phyloP scores from a whole-genome alignment of 768 basidiomycete species.

The Suillus ampliporus region DNA sequence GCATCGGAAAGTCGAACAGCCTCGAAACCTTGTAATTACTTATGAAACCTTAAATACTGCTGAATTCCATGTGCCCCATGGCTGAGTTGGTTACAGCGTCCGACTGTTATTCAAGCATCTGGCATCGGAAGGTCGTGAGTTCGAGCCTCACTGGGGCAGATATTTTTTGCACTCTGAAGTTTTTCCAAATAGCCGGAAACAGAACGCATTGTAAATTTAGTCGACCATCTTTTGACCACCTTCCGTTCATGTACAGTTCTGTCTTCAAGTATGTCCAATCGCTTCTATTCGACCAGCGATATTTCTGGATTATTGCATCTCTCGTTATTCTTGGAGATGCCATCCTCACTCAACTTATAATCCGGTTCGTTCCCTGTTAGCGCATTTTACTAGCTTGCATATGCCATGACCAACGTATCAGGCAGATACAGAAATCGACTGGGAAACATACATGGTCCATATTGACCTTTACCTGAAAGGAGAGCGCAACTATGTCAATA shows the following conservation, averaged over 20 bases:
- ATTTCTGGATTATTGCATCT: constrained; percentile 71
- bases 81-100: constrained; percentile 82
- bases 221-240: too few species aligned
- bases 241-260: neutral
- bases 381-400: constrained; percentile 18
- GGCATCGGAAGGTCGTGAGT: constrained; percentile 71
- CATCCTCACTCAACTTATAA: constrained; percentile 78
- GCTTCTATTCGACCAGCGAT: constrained; percentile 53
- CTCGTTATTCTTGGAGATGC: constrained; percentile 78
- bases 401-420: constrained; percentile 22
- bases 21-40: too few species aligned
- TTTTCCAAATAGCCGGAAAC: too few species aligned
- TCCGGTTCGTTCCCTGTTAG: constrained; percentile 85
- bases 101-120: constrained; percentile 66
- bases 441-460: constrained; percentile 95
- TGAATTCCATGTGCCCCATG: constrained; percentile 57
- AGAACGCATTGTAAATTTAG: too few species aligned
- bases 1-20: too few species aligned
- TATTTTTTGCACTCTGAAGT: neutral
- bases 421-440: constrained; percentile 98
- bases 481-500: constrained; percentile 79
- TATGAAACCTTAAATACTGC: accelerated
- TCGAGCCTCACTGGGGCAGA: constrained; percentile 70
- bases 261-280: constrained; percentile 17
- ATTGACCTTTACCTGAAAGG: constrained; percentile 78